Conservation (phyloP, 2,329 filamentous ascomycete species). For the Trichoderma pleuroti region DNA sequence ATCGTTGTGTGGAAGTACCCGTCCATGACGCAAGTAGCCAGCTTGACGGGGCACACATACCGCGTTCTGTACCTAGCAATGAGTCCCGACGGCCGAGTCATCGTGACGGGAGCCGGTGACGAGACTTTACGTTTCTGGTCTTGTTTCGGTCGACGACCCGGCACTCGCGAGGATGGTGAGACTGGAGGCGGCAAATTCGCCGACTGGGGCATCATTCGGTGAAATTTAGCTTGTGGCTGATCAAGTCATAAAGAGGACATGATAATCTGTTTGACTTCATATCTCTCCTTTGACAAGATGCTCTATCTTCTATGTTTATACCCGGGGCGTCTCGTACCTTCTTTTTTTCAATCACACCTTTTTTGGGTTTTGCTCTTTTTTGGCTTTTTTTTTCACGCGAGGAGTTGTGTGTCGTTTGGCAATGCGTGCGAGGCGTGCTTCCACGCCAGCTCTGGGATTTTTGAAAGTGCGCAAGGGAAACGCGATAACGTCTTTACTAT, state of each 20-base stretch:
- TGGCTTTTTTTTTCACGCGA: not conserved
- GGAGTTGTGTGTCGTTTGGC: constrained; percentile 13
- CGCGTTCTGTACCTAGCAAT: constrained; percentile 94
- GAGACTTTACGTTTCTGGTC: constrained; percentile 98
- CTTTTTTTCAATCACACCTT: not conserved
- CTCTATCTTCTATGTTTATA: constrained; percentile 13
- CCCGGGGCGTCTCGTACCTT: constrained; percentile 7
- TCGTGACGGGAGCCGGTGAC: constrained; percentile 94
- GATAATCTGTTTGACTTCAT: constrained; percentile 8
- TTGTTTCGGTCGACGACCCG: constrained; percentile 80
- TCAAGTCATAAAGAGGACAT: not conserved
- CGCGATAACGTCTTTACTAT: constrained; percentile 10
- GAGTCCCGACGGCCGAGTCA: constrained; percentile 90
- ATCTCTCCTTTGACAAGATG: constrained; percentile 12
- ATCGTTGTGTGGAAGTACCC: constrained; percentile 99
- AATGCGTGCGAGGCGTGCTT: not conserved
- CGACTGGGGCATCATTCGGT: constrained; percentile 82
- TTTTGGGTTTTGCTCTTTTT: not conserved
- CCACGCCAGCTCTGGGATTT: constrained; percentile 2
- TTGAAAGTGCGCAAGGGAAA: constrained; percentile 1
- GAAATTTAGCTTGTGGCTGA: constrained; percentile 18
- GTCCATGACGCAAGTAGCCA: constrained; percentile 94
- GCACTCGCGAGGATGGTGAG: constrained; percentile 65
- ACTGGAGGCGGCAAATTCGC: constrained; percentile 58
- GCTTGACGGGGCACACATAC: constrained; percentile 93